A percentile compares a stretch with the other conserved stretches of the same genome.
These are phyloP conservation scores for Arachis hypogaea DNA, from an alignment of 306 rosid genomes.

Conservation along the genomic window DNA sequence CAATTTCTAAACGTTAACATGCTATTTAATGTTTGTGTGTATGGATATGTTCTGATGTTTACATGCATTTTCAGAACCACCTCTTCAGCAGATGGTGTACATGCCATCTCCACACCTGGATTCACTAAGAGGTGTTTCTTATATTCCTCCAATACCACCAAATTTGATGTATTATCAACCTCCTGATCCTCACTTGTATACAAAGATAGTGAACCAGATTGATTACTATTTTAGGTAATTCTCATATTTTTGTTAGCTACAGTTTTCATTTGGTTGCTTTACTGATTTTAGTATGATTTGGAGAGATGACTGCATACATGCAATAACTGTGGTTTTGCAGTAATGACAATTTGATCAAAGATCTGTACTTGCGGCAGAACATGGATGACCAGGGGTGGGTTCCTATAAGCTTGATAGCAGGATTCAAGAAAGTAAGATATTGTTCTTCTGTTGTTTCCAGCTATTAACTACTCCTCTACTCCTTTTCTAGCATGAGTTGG, in stretches of 20 bases:
- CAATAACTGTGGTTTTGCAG: slow-evolving; percentile 60
- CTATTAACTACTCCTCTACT: slow-evolving; percentile 12
- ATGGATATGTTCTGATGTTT: slow-evolving; percentile 35
- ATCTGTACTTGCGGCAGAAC: slow-evolving; percentile 66
- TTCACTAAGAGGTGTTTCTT: slow-evolving; percentile 57
- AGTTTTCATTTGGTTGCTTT: slow-evolving; percentile 23
- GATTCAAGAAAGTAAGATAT: slow-evolving; percentile 75
- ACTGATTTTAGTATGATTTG: slow-evolving; percentile 16
- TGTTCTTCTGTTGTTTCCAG: slow-evolving; percentile 28
- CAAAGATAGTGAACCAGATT: slow-evolving; percentile 77
- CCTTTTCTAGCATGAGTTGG: not conserved
- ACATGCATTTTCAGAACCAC: slow-evolving; percentile 54
- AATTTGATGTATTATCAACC: slow-evolving; percentile 48
- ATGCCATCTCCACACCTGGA: slow-evolving; percentile 53
- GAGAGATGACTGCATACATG: slow-evolving; percentile 29
- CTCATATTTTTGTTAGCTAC: slow-evolving; percentile 9
- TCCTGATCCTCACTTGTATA: slow-evolving; percentile 57
- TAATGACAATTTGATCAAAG: slow-evolving; percentile 70
- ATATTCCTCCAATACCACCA: slow-evolving; percentile 52
- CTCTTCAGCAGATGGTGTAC: slow-evolving; percentile 58
- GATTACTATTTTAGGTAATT: slow-evolving; percentile 89
- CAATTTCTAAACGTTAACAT: slow-evolving; percentile 16
- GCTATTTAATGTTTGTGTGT: not conserved
- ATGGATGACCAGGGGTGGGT: slow-evolving; percentile 99
- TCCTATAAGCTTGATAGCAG: slow-evolving; percentile 67